These are phyloP conservation scores for Beauveria sp. DNA, from an alignment of 2,329 filamentous ascomycete genomes.

Conservation along the genomic window DNA sequence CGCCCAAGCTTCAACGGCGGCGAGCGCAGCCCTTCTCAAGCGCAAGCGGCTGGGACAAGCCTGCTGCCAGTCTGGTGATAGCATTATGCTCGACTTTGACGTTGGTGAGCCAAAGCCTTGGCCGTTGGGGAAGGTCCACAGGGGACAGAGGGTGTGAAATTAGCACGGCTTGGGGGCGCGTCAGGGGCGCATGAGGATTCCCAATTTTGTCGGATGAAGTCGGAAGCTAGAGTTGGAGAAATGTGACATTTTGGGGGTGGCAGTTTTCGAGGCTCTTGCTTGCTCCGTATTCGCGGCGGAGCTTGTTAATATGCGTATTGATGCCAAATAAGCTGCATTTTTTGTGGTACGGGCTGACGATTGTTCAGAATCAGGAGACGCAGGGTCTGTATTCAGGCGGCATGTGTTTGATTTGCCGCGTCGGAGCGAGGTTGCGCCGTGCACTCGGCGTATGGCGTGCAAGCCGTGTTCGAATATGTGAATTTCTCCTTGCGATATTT, in stretches of 20 bases:
- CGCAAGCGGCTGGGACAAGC: background rate
- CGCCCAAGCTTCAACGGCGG: background rate
- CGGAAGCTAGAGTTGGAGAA: slow-evolving; percentile 10
- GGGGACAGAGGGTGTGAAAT: background rate
- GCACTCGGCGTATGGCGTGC: background rate
- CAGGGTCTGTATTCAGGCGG: background rate
- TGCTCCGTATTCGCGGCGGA: slow-evolving; percentile 1
- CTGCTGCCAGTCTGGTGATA: background rate
- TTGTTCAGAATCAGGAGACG: background rate
- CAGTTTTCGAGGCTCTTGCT: background rate
- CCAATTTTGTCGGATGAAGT: slow-evolving; percentile 11
- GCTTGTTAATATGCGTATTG: background rate
- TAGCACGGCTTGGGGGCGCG: background rate
- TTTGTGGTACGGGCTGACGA: slow-evolving; percentile 2
- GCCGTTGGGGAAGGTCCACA: slow-evolving; percentile 6
- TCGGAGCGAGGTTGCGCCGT: background rate
- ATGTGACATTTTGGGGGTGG: background rate
- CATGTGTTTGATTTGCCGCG: slow-evolving; percentile 8
- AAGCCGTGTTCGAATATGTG: background rate
- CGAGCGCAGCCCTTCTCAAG: background rate
- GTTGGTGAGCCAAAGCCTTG: background rate
- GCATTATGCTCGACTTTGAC: background rate
- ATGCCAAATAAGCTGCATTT: slow-evolving; percentile 7
- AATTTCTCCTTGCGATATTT: background rate
- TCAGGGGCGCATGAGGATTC: slow-evolving; percentile 8